Percentiles rank a stretch among this genome's conserved stretches.
Evolutionary conservation across 2,329 filamentous ascomycete genomes (phyloP).

Genomic region (Beauveria caledonica): DNA sequence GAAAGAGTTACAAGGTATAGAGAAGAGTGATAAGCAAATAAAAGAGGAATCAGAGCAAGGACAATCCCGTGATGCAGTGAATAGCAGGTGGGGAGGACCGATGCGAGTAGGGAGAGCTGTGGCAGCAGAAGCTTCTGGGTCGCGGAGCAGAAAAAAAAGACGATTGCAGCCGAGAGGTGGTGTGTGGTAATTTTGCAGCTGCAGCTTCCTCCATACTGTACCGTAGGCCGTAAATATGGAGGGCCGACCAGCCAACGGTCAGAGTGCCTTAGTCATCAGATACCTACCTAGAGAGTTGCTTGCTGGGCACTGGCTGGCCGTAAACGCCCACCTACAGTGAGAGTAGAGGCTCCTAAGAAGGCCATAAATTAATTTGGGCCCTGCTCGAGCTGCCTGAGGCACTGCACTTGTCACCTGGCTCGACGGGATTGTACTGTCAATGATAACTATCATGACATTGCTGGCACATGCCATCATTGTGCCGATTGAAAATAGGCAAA

Average conservation of each 20-base stretch:
- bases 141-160: slow-evolving; percentile 7
- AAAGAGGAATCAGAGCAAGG: neutral
- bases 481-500: no score
- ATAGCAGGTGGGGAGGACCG: neutral
- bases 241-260: slow-evolving; percentile 7
- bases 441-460: no score
- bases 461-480: no score
- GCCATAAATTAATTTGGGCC: neutral
- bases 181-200: slow-evolving; percentile 7
- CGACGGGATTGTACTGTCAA: no score
- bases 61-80: slow-evolving; percentile 10
- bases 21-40: neutral
- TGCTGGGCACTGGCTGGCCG: neutral
- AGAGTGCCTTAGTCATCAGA: slow-evolving; percentile 4
- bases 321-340: neutral
- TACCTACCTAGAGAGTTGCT: no score
- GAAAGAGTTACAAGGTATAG: slow-evolving; percentile 18
- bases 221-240: no score
- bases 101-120: slow-evolving; percentile 9
- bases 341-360: neutral
- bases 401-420: neutral
- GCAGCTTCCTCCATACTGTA: neutral
- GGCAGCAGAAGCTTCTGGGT: slow-evolving; percentile 10
- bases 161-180: neutral
- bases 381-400: neutral